Percentiles rank a stretch among this genome's conserved stretches.
Evolutionary conservation across 202 grass and related monocot species (phyloP).

Genomic region (Brachypodium distachyon): DNA sequence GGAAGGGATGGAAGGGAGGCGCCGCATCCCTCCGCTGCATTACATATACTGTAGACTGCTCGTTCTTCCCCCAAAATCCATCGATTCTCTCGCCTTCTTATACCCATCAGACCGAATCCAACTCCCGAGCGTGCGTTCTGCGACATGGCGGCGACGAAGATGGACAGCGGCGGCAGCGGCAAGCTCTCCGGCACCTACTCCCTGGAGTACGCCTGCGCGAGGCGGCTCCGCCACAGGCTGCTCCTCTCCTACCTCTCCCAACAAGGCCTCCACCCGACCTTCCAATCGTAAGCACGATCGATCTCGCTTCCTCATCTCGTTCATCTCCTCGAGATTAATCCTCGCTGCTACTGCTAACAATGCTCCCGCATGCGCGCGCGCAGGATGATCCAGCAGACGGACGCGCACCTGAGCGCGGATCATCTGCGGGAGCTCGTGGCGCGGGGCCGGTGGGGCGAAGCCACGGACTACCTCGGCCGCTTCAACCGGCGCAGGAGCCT

Average conservation of each 20-base stretch:
- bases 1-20: too few species aligned
- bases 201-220: not conserved
- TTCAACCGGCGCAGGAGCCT: too few species aligned
- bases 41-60: too few species aligned
- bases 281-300: not conserved
- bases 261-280: not conserved
- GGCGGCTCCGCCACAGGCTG: not conserved
- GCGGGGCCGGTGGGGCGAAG: too few species aligned
- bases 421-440: too few species aligned
- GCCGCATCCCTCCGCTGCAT: too few species aligned
- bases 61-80: not conserved
- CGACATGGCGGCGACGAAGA: not conserved
- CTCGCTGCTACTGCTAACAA: not conserved
- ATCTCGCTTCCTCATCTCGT: not conserved
- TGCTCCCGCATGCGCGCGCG: too few species aligned
- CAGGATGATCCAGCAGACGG: too few species aligned
- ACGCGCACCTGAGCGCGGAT: too few species aligned
- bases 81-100: too few species aligned
- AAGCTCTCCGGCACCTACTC: not conserved
- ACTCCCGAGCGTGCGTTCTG: not conserved
- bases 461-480: too few species aligned
- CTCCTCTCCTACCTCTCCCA: not conserved
- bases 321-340: not conserved
- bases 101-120: not conserved
- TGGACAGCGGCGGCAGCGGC: not conserved